Evolutionary conservation across 306 rosid genomes (phyloP).

Genomic region (Pyrus communis): DNA sequence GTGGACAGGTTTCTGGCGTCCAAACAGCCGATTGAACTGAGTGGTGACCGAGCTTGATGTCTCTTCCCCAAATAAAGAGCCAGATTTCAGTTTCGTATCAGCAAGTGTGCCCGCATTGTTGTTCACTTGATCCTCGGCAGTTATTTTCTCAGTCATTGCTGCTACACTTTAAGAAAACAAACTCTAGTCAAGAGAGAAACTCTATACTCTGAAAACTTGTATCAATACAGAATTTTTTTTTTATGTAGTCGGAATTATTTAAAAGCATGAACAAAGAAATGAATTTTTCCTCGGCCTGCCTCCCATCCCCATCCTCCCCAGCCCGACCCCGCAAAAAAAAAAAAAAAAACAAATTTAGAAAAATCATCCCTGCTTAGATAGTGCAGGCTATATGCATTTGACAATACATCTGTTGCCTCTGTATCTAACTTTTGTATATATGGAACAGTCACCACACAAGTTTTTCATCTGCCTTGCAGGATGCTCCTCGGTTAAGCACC

Average conservation of each 20-base stretch:
- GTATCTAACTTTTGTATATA: no score
- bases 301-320: no score
- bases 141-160: constrained; percentile 64
- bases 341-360: no score
- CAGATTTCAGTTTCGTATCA: constrained; percentile 45
- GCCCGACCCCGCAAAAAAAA: no score
- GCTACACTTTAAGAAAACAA: constrained; percentile 18
- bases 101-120: constrained; percentile 46
- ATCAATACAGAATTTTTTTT: background rate
- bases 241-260: background rate
- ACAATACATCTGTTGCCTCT: no score
- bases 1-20: constrained; percentile 79
- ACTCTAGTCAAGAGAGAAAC: background rate
- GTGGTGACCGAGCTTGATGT: constrained; percentile 37
- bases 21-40: constrained; percentile 61
- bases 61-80: constrained; percentile 51
- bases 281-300: background rate
- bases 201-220: background rate
- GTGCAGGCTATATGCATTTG: no score
- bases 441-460: no score
- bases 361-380: no score
- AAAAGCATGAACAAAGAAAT: background rate
- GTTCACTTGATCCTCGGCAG: constrained; percentile 45
- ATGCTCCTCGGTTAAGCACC: no score
- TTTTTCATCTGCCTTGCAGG: no score